phyloP scores from a whole-genome alignment of 2,329 filamentous ascomycete genomes.

The Teratosphaeria viscida region DNA sequence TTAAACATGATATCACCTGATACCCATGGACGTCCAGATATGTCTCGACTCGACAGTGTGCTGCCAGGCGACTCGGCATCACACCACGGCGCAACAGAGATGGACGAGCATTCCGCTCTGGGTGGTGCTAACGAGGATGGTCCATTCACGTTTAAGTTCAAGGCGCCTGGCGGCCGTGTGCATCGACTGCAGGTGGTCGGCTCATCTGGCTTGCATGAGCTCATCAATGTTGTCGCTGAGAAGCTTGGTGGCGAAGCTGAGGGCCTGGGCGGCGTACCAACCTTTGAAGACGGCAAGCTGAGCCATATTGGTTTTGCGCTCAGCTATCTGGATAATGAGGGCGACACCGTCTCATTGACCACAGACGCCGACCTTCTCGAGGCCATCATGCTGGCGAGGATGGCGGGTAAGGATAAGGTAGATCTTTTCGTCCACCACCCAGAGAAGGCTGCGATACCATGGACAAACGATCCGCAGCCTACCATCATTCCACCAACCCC shows the following conservation, averaged over 20 bases:
- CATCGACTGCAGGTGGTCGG: conserved; percentile 81
- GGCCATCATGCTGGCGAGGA: conserved; percentile 73
- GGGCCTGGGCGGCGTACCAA: conserved; percentile 68
- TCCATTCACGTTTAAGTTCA: conserved; percentile 98
- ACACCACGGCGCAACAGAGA: conserved; percentile 66
- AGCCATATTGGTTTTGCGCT: conserved; percentile 73
- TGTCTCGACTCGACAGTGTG: conserved; percentile 70
- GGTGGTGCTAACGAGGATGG: conserved; percentile 54
- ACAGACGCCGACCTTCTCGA: conserved; percentile 89
- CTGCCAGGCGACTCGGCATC: conserved; percentile 91
- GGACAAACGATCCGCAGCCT: conserved; percentile 51
- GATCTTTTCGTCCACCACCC: conserved; percentile 95
- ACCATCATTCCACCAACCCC: conserved; percentile 40
- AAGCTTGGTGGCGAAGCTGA: conserved; percentile 83
- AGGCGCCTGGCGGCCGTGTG: conserved; percentile 87
- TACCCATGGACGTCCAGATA: conserved; percentile 43
- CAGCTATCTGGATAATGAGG: conserved; percentile 94
- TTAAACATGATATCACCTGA: conserved; percentile 72
- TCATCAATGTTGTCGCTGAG: conserved; percentile 64
- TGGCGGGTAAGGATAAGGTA: conserved; percentile 76
- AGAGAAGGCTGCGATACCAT: conserved; percentile 69
- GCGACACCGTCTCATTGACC: conserved; percentile 92
- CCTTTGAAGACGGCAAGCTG: conserved; percentile 68
- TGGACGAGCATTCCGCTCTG: conserved; percentile 57
- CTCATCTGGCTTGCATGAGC: conserved; percentile 66